Evolutionary conservation across 2,329 filamentous ascomycete genomes (phyloP).

Genomic region (Mycosphaerella arachidis): DNA sequence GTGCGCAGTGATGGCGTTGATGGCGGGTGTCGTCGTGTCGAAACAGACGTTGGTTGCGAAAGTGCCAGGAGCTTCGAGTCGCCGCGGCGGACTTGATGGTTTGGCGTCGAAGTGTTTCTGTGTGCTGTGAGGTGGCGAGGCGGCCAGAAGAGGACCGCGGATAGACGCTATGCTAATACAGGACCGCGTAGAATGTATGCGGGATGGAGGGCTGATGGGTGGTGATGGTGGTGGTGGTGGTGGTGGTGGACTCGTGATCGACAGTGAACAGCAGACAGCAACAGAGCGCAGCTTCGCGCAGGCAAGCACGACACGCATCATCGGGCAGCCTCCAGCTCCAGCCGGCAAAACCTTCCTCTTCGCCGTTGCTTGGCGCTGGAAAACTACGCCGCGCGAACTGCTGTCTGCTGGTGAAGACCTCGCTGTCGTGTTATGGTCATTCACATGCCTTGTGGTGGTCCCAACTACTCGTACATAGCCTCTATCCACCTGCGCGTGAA

Average conservation of each 20-base stretch:
- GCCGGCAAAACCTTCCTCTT: too few relatives aligned
- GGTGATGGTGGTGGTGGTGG: too few relatives aligned
- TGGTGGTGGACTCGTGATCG: neutral
- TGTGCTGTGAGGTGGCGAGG: neutral
- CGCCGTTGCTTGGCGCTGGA: too few relatives aligned
- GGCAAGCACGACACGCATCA: too few relatives aligned
- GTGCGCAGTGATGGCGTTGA: slow-evolving; percentile 8
- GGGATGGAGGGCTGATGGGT: neutral
- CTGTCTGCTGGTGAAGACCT: too few relatives aligned
- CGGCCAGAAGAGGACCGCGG: neutral
- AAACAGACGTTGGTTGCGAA: slow-evolving; percentile 3
- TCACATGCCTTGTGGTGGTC: too few relatives aligned
- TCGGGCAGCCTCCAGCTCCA: too few relatives aligned
- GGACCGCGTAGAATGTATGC: neutral
- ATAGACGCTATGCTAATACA: neutral
- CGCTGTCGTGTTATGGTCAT: too few relatives aligned
- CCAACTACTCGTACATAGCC: neutral
- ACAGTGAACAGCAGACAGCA: neutral
- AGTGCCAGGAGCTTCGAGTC: slow-evolving; percentile 7
- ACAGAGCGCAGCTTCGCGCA: too few relatives aligned
- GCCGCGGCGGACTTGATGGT: slow-evolving; percentile 7
- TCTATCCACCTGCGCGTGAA: neutral
- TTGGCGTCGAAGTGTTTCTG: slow-evolving; percentile 1
- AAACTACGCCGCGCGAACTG: too few relatives aligned
- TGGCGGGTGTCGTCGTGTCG: slow-evolving; percentile 8